Evolutionary conservation across 768 basidiomycete species (phyloP), one percentile per base, ranked within the genome.

Genomic region (Stropharia rugosoannulata): DNA sequence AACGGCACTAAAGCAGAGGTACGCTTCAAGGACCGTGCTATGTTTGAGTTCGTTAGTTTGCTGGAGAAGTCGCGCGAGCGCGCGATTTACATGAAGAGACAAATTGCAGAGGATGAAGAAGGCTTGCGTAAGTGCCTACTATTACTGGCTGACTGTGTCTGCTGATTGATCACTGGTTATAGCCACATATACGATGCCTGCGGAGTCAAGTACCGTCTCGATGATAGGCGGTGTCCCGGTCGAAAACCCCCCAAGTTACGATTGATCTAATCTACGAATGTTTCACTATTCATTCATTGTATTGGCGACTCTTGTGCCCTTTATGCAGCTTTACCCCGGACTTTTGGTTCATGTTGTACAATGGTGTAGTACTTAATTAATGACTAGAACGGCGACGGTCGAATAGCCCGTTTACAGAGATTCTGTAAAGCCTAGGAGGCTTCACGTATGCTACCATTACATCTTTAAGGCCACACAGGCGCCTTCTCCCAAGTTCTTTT

Each of bases 61-160:
- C 70, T 93, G 50, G 89, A 90, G 72, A 92, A 92, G 76, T 82
- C 87, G 35, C 80, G 90, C 49, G 89, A 92, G 72, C 74, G 81
- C 45, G 83, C 83, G 13, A 82, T 90, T 49, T 89, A 86, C 62
- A 90, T 90, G 89, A 85, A 76, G 66, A 74, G 87, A 45, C 83
- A 84, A 66, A 65, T 67, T 40, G 70, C 73, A 12, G 82, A 84
- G 46, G 81, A 85, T 15, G 67, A 84, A 50, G 85, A 87, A 51
- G 79, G 79, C 2, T 71, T 85, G 36, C 87, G 87, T 89, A 63
- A 60, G 87, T 81, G 5, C 50, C 50, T 3, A 54, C 15, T 39
- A 40, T 9, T 19, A 18, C 37, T 42, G 10, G 39, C 11, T 27
- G 15, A 36, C 41, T 18, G 11, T 48, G 9, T 41, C 61, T 49